Evolutionary conservation across 352 stramenopile species (phyloP), one percentile per base, ranked within the genome.

Genomic region (Thalassiosira allenii): DNA sequence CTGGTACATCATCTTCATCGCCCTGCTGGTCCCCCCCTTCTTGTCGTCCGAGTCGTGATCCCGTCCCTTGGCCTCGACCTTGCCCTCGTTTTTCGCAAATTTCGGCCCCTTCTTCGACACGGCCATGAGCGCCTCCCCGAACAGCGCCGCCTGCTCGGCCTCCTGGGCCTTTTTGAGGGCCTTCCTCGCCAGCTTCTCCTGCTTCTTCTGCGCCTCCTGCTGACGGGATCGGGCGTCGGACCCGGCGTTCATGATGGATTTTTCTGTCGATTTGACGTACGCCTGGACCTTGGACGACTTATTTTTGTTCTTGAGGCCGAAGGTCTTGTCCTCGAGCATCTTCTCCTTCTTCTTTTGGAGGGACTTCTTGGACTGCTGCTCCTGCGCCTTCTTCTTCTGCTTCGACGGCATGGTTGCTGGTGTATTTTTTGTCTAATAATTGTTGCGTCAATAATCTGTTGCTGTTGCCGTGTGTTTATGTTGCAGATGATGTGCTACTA

Each of bases 281-380:
- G 79, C 58, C 73, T 94, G 86, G 1, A 95, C 87, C 53, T 91
- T 89, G 69, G 87, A 82, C 4, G 79, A 91, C 91, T 99, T 99
- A 87, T 99, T 99, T 86, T 99, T 99, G 92, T 99, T 99, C 90
- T 99, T 99, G 25, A 99, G 91, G 27, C 98, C 98, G 78, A 99
- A 99, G 14, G 97, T 99, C 90, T 98, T 98, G 90, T 99, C 97
- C 78, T 99, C 97, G 40, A 99, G 81, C 12, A 87, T 63, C 64
- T 93, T 84, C n/a, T 91, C 78, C 68, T 94, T 94, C 62, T 94
- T 92, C 73, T 94, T 94, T 72, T 93, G 86, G 23, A 84, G 44
- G 4, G 87, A 57, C 75, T 94, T 94, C 83, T 92, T 92, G 44
- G 83, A 91, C 14, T 53, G 33, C 22, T 84, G 43, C 9, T 86